Evolutionary conservation across 345 rosid species (phyloP).

Genomic region (Litchi chinensis): DNA sequence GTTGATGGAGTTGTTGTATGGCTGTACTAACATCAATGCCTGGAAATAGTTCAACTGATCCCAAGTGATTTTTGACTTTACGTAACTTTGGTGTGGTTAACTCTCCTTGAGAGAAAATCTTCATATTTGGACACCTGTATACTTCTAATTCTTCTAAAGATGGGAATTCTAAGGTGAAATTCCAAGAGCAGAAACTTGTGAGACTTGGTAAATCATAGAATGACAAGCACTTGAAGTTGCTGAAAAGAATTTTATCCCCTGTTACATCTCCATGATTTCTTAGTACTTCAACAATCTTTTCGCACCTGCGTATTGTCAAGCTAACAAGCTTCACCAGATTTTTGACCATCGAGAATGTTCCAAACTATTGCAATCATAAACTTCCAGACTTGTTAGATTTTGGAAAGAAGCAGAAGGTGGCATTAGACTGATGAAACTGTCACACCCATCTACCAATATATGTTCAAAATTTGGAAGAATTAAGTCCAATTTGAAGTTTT

Average conservation of each 20-base stretch:
- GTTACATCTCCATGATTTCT: not conserved
- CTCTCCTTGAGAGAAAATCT: not conserved
- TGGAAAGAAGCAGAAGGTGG: not conserved
- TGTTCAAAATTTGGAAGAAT: not conserved
- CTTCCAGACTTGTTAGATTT: not conserved
- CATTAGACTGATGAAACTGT: not conserved
- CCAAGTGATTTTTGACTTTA: not conserved
- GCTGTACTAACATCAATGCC: not conserved
- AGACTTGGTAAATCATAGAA: not conserved
- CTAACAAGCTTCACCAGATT: not conserved
- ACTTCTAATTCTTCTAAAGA: not conserved
- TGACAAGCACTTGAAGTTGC: not conserved
- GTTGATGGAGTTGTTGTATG: not conserved
- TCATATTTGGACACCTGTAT: not conserved
- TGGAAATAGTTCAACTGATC: not conserved
- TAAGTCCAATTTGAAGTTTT: not conserved
- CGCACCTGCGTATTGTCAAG: not conserved
- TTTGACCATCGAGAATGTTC: not conserved
- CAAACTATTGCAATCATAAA: not conserved
- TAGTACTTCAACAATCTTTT: not conserved
- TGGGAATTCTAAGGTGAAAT: not conserved
- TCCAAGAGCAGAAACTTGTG: constrained; percentile 9
- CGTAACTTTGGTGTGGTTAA: not conserved
- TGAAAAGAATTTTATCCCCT: not conserved
- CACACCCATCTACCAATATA: not conserved